Base-by-base conservation (phyloP, 75 land plant species). In the Sequoiadendron giganteum region DNA sequence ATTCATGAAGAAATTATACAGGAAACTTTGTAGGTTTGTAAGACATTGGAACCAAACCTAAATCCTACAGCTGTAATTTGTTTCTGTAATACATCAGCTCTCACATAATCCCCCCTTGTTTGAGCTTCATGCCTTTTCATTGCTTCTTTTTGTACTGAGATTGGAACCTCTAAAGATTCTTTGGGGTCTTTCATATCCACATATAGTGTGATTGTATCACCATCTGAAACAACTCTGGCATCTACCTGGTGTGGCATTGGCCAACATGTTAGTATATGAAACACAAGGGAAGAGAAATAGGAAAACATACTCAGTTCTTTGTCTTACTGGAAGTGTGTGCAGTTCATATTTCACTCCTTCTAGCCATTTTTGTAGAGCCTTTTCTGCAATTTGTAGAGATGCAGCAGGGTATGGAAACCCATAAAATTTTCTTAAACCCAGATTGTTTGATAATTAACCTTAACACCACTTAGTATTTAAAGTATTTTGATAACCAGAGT, bases 181-280 rank as follows among this genome's bases (percentile, higher is more conserved):
- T 93, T 89, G 3, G 97, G 86, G 73, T 92, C 90, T 18, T 78
- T 68, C 0, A 93, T 87, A 86, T 96, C 96, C 5, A 97, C 97
- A 85, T 92, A 97, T 6, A 97, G 95, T 0, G 94, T 96, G 9
- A 97, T 77, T 6, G 96, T 96, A 90, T 97, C 99, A 5, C 99
- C 99, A 88, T 97, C 97, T 73, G 94, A 92, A 42, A 95, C 95
- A 49, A 91, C 93, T 78, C 89, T 94, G 8, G 88, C 93, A 86
- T 96, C 95, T 39, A 96, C 93, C 99, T 97, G 75, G 15, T 54
- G 56, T 48, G 68, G 38, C 38, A 36, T 0, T 36, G 38, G 28
- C 36, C 32, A n/a, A n/a, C n/a, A 48, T 34, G 38, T 30, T 78
- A 85, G 34, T 85, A 43, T 30, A 47, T 30, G 39, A 85, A 55